Evolutionary conservation across 1,284 basidiomycete genomes (phyloP).

Genomic region (Cutaneotrichosporon daszewskae): DNA sequence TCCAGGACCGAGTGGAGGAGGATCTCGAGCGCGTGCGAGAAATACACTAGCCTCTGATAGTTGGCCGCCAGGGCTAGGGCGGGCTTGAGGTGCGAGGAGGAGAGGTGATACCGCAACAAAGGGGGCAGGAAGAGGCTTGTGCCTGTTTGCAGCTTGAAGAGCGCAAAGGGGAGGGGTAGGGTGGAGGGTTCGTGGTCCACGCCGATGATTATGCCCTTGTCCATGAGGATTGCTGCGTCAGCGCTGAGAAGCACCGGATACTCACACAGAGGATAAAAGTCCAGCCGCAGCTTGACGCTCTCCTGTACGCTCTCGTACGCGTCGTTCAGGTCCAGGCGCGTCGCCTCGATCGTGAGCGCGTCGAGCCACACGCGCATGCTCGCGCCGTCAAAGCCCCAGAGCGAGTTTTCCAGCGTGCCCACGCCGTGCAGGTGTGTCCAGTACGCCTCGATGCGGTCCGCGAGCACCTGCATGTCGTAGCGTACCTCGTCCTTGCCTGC

Average conservation of each 20-base stretch:
- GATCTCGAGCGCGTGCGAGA: slow-evolving; percentile 89
- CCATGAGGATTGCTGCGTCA: slow-evolving; percentile 97
- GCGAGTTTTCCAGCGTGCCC: slow-evolving; percentile 85
- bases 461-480: slow-evolving; percentile 96
- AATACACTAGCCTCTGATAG: slow-evolving; percentile 85
- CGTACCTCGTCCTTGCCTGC: slow-evolving; percentile 74
- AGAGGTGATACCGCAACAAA: slow-evolving; percentile 78
- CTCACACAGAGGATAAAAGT: slow-evolving; percentile 94
- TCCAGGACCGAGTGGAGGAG: slow-evolving; percentile 90
- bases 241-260: no score
- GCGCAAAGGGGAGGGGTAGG: slow-evolving; percentile 75
- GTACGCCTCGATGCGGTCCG: slow-evolving; percentile 92
- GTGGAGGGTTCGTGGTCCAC: slow-evolving; percentile 82
- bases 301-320: slow-evolving; percentile 70
- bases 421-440: slow-evolving; percentile 96
- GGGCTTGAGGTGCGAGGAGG: slow-evolving; percentile 62
- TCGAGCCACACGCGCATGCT: slow-evolving; percentile 91
- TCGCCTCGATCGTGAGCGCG: slow-evolving; percentile 77
- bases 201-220: slow-evolving; percentile 97
- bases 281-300: slow-evolving; percentile 80
- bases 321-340: slow-evolving; percentile 46
- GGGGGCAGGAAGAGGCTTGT: slow-evolving; percentile 94
- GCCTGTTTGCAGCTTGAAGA: slow-evolving; percentile 88
- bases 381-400: slow-evolving; percentile 94
- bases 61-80: slow-evolving; percentile 81